Evolutionary conservation across 164 flowering plant species (phyloP), one percentile per base, ranked within the genome.

Genomic region (Magnolia kwangsiensis): DNA sequence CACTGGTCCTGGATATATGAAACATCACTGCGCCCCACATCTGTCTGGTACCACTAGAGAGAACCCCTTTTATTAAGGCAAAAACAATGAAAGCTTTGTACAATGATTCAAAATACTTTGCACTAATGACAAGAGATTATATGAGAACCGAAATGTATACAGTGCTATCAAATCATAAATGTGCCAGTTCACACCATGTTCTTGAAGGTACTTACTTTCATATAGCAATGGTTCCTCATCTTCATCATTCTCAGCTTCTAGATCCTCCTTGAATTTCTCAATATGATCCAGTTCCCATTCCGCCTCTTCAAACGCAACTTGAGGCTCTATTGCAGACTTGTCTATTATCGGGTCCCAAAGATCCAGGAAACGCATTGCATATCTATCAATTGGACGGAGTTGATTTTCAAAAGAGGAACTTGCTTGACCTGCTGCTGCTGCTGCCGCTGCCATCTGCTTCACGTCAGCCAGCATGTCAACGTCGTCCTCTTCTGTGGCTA

Each of bases 211-310:
- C 98, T 85, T 90, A 96, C 99, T 86, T 84, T 96, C 98, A 86
- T 96, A 96, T 4, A 92, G 83, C 51, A 94, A 75, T 79, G 98
- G 99, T 81, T 96, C 98, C 73, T 92, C 99, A 75, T 93, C 98
- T 76, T 96, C 98, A 84, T 96, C 99, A 82, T 88, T 89, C 76
- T 96, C 98, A 81, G 98, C 98, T 83, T 96, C 99, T 91, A 91
- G 85, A 80, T 96, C 98, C 81, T 96, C 99, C 84, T 96, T 96
- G 64, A 90, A 88, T 86, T 89, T 91, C 83, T 94, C 99, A 80
- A 96, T 88, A 31, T 88, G 95, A 67, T 94, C 99, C 79, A 96
- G 85, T 80, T 96, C 99, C 99, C 99, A 96, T 74, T 96, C 98
- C 72, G 75, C 80, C 83, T 94, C 98, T 85, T 94, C 92, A 81